Conservation (phyloP, 192 early-diverging fungal species). For the Gaertneriomyces sp. region DNA sequence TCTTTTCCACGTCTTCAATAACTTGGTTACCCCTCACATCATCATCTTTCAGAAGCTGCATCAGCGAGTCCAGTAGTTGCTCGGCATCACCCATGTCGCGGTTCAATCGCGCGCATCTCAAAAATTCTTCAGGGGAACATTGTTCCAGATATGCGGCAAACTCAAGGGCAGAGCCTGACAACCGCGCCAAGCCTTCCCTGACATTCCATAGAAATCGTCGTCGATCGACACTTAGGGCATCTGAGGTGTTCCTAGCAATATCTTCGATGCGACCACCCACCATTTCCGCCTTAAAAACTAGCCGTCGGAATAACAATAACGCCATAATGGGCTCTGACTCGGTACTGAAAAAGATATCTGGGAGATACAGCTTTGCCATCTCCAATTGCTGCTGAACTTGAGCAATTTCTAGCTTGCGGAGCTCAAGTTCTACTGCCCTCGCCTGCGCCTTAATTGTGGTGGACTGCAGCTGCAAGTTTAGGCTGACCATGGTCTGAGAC, state of each 20-base stretch:
- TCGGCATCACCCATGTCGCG: conserved; percentile 79
- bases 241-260: background rate
- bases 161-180: conserved; percentile 65
- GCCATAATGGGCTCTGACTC: conserved; percentile 75
- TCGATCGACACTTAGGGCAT: background rate
- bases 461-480: conserved; percentile 77
- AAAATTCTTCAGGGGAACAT: conserved; percentile 68
- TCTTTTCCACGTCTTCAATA: no score
- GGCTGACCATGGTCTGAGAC: conserved; percentile 70
- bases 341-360: conserved; percentile 74
- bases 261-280: conserved; percentile 34
- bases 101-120: conserved; percentile 66
- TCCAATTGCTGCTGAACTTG: conserved; percentile 76
- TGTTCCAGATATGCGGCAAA: conserved; percentile 65
- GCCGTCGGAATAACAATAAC: conserved; percentile 72
- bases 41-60: conserved; percentile 75
- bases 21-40: conserved; percentile 30
- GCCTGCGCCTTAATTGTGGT: conserved; percentile 80
- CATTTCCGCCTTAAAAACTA: conserved; percentile 78
- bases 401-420: conserved; percentile 78
- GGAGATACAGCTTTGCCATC: conserved; percentile 70
- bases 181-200: conserved; percentile 58
- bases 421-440: conserved; percentile 85
- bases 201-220: conserved; percentile 39
- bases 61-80: conserved; percentile 57